Evolutionary conservation across 2,329 filamentous ascomycete genomes (phyloP), one percentile per base, ranked within the genome.

Genomic region (Exophiala spinifera): DNA sequence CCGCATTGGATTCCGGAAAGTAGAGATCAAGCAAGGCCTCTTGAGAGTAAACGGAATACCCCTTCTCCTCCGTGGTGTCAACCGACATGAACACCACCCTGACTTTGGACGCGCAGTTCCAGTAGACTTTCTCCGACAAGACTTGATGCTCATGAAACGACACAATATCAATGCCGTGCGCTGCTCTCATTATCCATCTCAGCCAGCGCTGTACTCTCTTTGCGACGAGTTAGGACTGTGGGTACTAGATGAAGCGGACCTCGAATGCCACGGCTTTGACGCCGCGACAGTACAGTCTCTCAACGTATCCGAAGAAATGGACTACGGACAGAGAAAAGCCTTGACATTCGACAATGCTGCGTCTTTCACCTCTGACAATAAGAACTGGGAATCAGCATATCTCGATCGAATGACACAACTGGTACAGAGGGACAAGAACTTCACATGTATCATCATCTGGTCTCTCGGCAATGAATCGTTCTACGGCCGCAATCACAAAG

Each of bases 381-480:
- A 62, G 0, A 61, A 61, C 7, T 71, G 69, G 69, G 61, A 86
- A 51, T 76, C 76, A 1, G 83, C 85, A 0, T 89, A 89, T 58
- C 64, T 89, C 1, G 86, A 89, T 66, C 81, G 87, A 2, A 82
- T 84, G 53, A 70, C 75, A 28, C 82, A 86, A 51, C 70, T 89
- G 51, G 76, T 89, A 0, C 77, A 84, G 62, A 76, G 87, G 14
- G 85, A 89, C 67, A 87, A 87, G 69, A 85, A 89, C 54, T 83
- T 88, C 60, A 69, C 86, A 0, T 84, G 78, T n/a, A 76, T 89
- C 46, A 82, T 89, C 46, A 80, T 88, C 39, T 89, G 87, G 87
- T 86, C 82, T 44, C 73, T 89, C 0, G 87, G 86, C 0, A 89
- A 89, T 63, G 86, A 89, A 65, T 80, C 85, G 0, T 89, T 87